Evolutionary conservation across 306 rosid genomes (phyloP).

Genomic region (Lithocarpus polystachyus): DNA sequence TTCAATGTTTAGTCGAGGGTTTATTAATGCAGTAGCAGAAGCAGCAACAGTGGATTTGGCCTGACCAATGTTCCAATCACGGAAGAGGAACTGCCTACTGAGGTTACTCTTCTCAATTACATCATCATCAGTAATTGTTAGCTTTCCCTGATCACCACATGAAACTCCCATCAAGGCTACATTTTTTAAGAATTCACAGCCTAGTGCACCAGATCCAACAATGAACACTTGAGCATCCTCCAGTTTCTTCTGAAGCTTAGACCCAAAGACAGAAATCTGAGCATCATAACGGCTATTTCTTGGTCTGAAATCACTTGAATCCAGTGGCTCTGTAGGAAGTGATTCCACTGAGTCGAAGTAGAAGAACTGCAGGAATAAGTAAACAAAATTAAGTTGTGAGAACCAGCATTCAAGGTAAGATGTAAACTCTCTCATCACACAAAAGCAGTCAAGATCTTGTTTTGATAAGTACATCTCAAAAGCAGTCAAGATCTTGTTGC

Average conservation of each 20-base stretch:
- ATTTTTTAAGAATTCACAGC: conserved; percentile 89
- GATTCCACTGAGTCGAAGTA: conserved; percentile 95
- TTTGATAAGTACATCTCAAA: not conserved
- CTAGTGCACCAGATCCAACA: conserved; percentile 97
- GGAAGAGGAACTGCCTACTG: conserved; percentile 96
- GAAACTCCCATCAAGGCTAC: conserved; percentile 97
- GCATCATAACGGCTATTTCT: conserved; percentile 89
- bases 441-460: not conserved
- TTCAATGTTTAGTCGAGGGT: conserved; percentile 54
- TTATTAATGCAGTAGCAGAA: conserved; percentile 69
- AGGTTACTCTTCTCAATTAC: conserved; percentile 97
- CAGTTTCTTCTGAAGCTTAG: conserved; percentile 79
- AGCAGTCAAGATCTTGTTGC: not conserved
- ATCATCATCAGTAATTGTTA: conserved; percentile 92
- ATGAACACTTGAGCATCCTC: conserved; percentile 79
- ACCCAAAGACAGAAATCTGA: conserved; percentile 96
- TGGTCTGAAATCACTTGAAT: conserved; percentile 72
- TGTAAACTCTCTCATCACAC: not conserved
- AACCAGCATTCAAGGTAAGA: conserved; percentile 8
- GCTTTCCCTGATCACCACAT: conserved; percentile 71
- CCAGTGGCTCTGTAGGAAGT: conserved; percentile 81
- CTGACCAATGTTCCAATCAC: conserved; percentile 99
- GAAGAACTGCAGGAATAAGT: conserved; percentile 62
- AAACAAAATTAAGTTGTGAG: conserved; percentile 22
- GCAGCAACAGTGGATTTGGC: conserved; percentile 96